These are phyloP conservation scores for Iris pallida DNA, from an alignment of 116 monocot genomes.

Conservation along the genomic window DNA sequence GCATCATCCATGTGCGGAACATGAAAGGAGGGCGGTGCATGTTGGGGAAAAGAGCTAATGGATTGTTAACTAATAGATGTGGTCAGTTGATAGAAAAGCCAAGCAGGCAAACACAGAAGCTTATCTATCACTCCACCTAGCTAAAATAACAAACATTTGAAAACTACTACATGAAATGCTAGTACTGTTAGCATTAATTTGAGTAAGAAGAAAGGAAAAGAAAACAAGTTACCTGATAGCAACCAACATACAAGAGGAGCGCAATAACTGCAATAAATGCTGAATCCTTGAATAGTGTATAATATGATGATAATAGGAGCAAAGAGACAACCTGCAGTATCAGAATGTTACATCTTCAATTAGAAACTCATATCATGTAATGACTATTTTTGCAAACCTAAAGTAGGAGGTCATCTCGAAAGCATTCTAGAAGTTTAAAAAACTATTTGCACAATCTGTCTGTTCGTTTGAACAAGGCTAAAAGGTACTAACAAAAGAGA, in stretches of 20 bases:
- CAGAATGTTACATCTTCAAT: neutral
- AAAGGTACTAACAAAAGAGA: too few species aligned
- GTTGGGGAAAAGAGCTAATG: too few species aligned
- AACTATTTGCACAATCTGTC: too few species aligned
- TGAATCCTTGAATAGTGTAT: slow-evolving; percentile 51
- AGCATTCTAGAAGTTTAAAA: neutral
- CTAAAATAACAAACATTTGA: neutral
- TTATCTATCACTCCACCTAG: neutral
- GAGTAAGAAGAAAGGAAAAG: neutral
- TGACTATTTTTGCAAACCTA: too few species aligned
- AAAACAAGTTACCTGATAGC: slow-evolving; percentile 72
- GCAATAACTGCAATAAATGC: slow-evolving; percentile 74
- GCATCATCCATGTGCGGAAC: too few species aligned
- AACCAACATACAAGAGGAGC: slow-evolving; percentile 78
- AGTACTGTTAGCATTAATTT: neutral
- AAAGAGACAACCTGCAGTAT: slow-evolving; percentile 67
- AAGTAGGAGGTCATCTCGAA: neutral
- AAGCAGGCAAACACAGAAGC: neutral
- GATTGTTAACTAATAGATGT: neutral
- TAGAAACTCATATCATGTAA: slow-evolving; percentile 3
- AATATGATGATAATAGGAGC: slow-evolving; percentile 78
- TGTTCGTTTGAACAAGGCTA: too few species aligned
- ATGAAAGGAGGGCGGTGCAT: too few species aligned
- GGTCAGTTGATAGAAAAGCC: neutral
- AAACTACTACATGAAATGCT: neutral